Percentiles rank a stretch among this genome's conserved stretches.
phyloP scores from a whole-genome alignment of 495 filamentous ascomycete species.

The Penicillium soppii region DNA sequence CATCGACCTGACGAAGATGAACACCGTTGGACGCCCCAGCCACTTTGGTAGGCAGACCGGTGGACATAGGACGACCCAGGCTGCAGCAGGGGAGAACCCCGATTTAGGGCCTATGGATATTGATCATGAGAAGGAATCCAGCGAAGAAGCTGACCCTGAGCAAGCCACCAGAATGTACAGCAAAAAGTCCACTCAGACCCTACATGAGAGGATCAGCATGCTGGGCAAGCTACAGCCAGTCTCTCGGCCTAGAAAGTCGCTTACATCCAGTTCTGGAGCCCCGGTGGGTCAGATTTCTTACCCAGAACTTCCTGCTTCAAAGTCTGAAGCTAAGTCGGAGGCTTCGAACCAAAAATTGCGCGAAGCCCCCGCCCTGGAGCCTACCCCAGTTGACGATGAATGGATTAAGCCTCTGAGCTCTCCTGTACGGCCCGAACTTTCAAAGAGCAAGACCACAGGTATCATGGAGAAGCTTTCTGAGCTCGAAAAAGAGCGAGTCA shows the following conservation, averaged over 20 bases:
- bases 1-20: constrained; percentile 61
- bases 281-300: constrained; percentile 48
- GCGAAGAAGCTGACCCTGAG: constrained; percentile 35
- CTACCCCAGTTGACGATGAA: constrained; percentile 64
- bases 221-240: constrained; percentile 73
- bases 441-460: constrained; percentile 59
- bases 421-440: constrained; percentile 44
- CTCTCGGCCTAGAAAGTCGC: constrained; percentile 68
- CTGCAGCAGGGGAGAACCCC: constrained; percentile 36
- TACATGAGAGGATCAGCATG: constrained; percentile 93
- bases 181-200: constrained; percentile 85
- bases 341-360: constrained; percentile 25
- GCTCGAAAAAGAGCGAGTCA: constrained; percentile 6
- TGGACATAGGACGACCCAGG: constrained; percentile 36
- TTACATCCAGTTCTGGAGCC: constrained; percentile 48
- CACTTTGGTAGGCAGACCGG: constrained; percentile 57
- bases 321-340: constrained; percentile 34
- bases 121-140: constrained; percentile 49
- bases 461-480: constrained; percentile 53
- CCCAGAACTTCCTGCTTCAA: constrained; percentile 52
- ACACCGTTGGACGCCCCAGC: constrained; percentile 41
- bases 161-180: constrained; percentile 62
- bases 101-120: constrained; percentile 57
- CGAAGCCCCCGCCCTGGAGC: constrained; percentile 22
- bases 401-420: constrained; percentile 72